Evolutionary conservation across 257 asterid species (phyloP).

Genomic region (Gentiana dahurica): DNA sequence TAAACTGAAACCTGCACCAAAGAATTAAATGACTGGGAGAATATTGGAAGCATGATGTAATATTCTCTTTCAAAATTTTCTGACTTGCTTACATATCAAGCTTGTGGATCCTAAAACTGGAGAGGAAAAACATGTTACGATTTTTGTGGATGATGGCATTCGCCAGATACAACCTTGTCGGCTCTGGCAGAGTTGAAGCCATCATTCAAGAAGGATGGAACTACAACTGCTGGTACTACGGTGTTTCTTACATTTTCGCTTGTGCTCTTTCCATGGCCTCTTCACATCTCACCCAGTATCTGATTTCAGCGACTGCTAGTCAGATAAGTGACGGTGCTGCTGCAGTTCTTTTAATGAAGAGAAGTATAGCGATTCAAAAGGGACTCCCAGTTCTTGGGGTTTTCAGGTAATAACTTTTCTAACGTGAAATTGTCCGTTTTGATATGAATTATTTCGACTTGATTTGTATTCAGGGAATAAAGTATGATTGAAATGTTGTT

Average conservation of each 20-base stretch:
- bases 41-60: background rate
- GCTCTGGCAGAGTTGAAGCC: constrained; percentile 82
- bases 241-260: background rate
- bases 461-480: too few species aligned
- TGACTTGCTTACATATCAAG: constrained; percentile 24
- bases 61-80: background rate
- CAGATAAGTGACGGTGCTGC: constrained; percentile 95
- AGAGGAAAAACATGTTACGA: constrained; percentile 47
- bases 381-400: constrained; percentile 82
- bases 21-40: background rate
- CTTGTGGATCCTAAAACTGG: constrained; percentile 63
- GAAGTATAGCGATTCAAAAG: constrained; percentile 64
- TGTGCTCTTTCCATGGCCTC: background rate
- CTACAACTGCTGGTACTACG: constrained; percentile 83
- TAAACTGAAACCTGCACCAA: constrained; percentile 12
- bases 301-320: constrained; percentile 62
- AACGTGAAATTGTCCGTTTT: too few species aligned
- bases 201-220: constrained; percentile 69
- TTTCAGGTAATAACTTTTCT: constrained; percentile 37
- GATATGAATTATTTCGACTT: too few species aligned
- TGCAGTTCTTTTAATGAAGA: constrained; percentile 93
- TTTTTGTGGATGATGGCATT: constrained; percentile 79
- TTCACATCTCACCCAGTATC: background rate
- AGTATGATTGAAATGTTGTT: too few species aligned
- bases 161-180: constrained; percentile 53